A percentile compares a stretch with the other conserved stretches of the same genome.
phyloP scores from a whole-genome alignment of 148 eudicot genomes.

The Simmondsia chinensis region DNA sequence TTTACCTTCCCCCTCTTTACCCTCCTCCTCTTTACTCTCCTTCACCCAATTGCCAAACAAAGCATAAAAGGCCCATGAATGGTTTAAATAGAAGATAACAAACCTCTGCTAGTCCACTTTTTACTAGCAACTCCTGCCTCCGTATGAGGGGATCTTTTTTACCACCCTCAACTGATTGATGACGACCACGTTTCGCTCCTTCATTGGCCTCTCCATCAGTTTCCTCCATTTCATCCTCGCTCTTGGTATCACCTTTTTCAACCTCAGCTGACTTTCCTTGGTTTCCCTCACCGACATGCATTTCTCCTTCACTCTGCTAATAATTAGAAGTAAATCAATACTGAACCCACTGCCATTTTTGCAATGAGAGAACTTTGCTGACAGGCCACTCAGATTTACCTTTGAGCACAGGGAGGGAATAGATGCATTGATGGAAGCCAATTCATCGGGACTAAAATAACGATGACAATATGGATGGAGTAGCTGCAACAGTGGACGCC shows the following conservation, averaged over 20 bases:
- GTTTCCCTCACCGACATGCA: conserved; percentile 15
- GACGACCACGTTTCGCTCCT: conserved; percentile 13
- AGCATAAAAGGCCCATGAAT: too few relatives aligned
- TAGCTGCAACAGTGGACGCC: conserved; percentile 79
- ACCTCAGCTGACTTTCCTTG: conserved; percentile 18
- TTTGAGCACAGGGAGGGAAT: conserved; percentile 58
- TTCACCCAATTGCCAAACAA: too few relatives aligned
- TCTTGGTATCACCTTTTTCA: conserved; percentile 25
- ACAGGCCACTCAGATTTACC: too few relatives aligned
- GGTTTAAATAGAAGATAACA: too few relatives aligned
- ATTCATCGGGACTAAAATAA: conserved; percentile 78
- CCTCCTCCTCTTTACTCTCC: too few relatives aligned
- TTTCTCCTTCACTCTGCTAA: conserved; percentile 30
- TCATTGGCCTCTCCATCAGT: conserved; percentile 17
- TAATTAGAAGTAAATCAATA: neutral
- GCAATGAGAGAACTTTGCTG: too few relatives aligned
- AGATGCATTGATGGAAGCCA: conserved; percentile 46
- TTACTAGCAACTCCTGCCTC: conserved; percentile 72
- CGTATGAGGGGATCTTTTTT: conserved; percentile 76
- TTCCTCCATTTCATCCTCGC: conserved; percentile 20
- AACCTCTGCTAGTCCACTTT: conserved; percentile 99
- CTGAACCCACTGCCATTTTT: neutral
- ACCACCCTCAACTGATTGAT: conserved; percentile 48
- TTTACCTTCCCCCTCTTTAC: too few relatives aligned
- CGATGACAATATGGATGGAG: conserved; percentile 74